Base-by-base conservation (phyloP, 2,329 filamentous ascomycete species). In the Basipetospora chlamydospora region DNA sequence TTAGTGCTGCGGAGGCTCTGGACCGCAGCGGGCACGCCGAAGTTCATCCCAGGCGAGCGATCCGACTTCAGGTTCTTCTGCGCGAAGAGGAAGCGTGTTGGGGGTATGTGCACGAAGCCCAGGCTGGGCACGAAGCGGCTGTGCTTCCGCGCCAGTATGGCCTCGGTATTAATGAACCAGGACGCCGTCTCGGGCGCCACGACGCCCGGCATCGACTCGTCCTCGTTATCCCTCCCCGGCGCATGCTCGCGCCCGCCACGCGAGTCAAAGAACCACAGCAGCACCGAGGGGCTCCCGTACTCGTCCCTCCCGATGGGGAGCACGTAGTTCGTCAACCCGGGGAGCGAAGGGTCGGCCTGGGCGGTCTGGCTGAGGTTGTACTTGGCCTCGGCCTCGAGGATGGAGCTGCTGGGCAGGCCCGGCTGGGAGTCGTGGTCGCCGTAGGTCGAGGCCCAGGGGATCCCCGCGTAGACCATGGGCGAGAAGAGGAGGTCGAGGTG, bases 261-360 rank as follows among this genome's bases (percentile, higher is more conserved):
- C 38, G 64, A 70, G 47, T 84, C 80, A 46, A 85, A 82, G 55
- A 83, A 83, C 75, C 77, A 85, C 2, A 85, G 57, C 1, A 84
- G 47, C 22, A 66, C 43, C 32, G 56, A 55, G 0, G 63, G 61
- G 13, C 9, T 5, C 8, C 17, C 25, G 23, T 9, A 3, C 5
- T 9, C 18, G 12, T 10, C 12, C 9, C 17, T 22, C 1, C 44
- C 40, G 1, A 69, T 60, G 1, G 61, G 59, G 1, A 68, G 48
- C 40, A 63, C 59, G 46, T 66, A 67, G 33, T 69, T 69, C 6
- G 64, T 60, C 1, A 60, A 46, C 0, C 65, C 64, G n/a, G 18
- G 29, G 17, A 40, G 28, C 4, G 25, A 23, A 12, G 37, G 20
- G 15, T 36, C 23, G 16, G 28, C 18, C 7, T 15, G 15, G 16